These are phyloP conservation scores for Neoarthrinium moseri DNA, from an alignment of 2,329 filamentous ascomycete species.

Conservation along the genomic window DNA sequence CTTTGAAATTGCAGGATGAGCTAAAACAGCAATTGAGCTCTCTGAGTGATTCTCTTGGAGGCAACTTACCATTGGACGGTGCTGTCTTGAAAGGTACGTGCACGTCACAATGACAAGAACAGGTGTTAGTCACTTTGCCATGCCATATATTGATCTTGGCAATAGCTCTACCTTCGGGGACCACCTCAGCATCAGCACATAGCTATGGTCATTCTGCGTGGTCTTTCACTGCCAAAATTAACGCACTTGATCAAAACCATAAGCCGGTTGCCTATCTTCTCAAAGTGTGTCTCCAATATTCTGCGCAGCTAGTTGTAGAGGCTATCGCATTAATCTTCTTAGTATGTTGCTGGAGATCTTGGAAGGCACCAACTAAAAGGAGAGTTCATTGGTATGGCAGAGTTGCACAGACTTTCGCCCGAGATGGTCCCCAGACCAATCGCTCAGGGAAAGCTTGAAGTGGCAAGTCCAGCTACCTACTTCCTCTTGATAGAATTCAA, in stretches of 20 bases:
- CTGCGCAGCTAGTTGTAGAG: no score
- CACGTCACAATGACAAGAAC: background rate
- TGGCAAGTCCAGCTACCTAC: background rate
- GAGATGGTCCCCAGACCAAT: conserved; percentile 12
- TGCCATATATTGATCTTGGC: background rate
- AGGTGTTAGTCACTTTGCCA: background rate
- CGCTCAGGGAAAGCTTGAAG: conserved; percentile 10
- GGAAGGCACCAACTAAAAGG: conserved; percentile 13
- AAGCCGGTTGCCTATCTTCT: background rate
- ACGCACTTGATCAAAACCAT: background rate
- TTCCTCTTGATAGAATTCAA: conserved; percentile 19
- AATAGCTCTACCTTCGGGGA: conserved; percentile 10
- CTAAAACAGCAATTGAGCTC: conserved; percentile 4
- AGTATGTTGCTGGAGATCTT: conserved; percentile 13
- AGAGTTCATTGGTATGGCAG: conserved; percentile 14
- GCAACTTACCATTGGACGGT: conserved; percentile 10
- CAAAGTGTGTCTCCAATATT: background rate
- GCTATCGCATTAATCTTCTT: background rate
- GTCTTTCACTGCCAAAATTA: conserved; percentile 14
- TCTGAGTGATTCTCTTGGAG: conserved; percentile 1
- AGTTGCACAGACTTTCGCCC: conserved; percentile 10
- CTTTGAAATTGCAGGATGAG: conserved; percentile 3
- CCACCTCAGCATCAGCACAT: background rate
- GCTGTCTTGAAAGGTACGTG: background rate
- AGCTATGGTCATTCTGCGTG: conserved; percentile 9